These are phyloP conservation scores for Jaminaea rosea DNA, from an alignment of 1,284 basidiomycete genomes.

Conservation along the genomic window DNA sequence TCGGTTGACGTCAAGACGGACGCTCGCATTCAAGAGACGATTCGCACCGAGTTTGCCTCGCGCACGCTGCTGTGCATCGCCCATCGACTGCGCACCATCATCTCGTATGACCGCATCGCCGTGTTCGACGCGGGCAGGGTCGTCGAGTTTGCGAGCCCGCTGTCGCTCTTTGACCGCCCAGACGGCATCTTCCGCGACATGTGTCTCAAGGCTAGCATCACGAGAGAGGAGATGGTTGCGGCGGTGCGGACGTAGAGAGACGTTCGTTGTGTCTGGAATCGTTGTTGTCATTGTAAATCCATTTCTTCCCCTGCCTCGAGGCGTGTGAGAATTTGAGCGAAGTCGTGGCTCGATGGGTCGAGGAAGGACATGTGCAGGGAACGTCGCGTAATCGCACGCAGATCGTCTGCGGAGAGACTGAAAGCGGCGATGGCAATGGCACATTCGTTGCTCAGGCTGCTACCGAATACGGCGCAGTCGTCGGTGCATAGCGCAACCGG, in stretches of 20 bases:
- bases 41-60: conserved; percentile 67
- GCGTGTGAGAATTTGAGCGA: too few relatives aligned
- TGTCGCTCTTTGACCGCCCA: conserved; percentile 54
- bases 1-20: conserved; percentile 39
- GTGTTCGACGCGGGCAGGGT: conserved; percentile 67
- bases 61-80: conserved; percentile 71
- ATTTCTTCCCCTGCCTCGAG: too few relatives aligned
- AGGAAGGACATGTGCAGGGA: neutral
- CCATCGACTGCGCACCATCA: conserved; percentile 64
- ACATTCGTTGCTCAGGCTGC: conserved; percentile 18
- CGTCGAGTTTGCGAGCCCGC: conserved; percentile 63
- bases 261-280: neutral
- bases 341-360: too few relatives aligned
- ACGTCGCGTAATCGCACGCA: neutral
- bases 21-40: conserved; percentile 68
- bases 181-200: conserved; percentile 44
- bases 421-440: conserved; percentile 14
- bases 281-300: too few relatives aligned
- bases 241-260: neutral
- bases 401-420: conserved; percentile 3
- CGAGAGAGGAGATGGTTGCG: neutral
- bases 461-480: conserved; percentile 22
- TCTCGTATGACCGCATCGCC: conserved; percentile 68
- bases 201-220: neutral
- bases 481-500: conserved; percentile 17